Base-by-base conservation (phyloP, 768 basidiomycete species). In the Boletus coccyginus region DNA sequence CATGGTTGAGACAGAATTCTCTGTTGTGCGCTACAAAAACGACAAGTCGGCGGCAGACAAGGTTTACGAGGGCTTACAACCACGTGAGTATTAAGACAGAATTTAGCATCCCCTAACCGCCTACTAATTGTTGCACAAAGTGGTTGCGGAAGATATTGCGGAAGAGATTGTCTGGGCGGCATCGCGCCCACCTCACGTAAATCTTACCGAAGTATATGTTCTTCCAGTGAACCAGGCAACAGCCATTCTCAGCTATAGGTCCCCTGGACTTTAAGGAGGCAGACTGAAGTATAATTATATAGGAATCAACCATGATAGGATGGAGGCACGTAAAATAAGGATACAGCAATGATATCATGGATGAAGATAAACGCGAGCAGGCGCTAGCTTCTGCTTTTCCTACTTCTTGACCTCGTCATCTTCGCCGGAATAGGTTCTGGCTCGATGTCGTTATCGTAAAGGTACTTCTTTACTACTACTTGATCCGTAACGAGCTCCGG, bases 131-230 rank as follows among this genome's bases (percentile, higher is more conserved):
- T 46, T 45, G 17, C 33, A 24, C 33, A 65, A 21, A 94, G 91
- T 96, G 71, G 80, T 82, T 7, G 85, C 87, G 8, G 80, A 87
- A 57, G 94, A 98, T 67, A 88, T 98, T 45, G 97, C 97, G 1
- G 97, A 99, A 70, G 94, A 98, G 73, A 95, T 99, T 66, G 94
- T 96, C 19, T 99, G 96, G 96, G 87, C 87, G 14, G 96, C 97
- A 19, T 81, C 90, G 12, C 86, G 95, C 41, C 95, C 95, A 12
- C 79, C 90, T 40, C 95, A 96, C 66, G 92, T 98, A 44, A 94
- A 98, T 68, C 80, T 98, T 42, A 93, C 92, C 1, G 88, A 94
- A 66, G 73, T 90, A 12, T 82, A 84, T 53, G 79, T 92, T 44
- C 82, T 91, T 62, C 90, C 90, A 2, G 86, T 87, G 32, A 90